These are phyloP conservation scores for Phytopythium chamaehyphon DNA, from an alignment of 352 stramenopile genomes.

Conservation along the genomic window DNA sequence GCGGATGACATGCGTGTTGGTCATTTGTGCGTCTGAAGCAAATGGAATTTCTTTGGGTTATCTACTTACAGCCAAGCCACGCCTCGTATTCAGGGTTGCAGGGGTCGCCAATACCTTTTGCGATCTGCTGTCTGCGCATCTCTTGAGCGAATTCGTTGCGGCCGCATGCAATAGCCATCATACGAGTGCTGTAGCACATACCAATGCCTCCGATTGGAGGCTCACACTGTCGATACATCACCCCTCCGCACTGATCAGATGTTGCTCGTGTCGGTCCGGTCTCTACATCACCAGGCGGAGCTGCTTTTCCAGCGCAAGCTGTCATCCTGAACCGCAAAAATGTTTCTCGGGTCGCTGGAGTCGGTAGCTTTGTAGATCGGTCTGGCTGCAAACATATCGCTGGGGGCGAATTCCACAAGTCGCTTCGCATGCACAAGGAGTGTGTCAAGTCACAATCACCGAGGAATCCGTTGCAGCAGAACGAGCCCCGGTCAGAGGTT, in stretches of 20 bases:
- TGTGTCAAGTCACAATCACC: constrained; percentile 9
- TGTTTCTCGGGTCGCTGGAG: constrained; percentile 12
- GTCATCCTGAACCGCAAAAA: constrained; percentile 15
- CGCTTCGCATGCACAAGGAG: constrained; percentile 2
- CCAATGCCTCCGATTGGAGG: neutral
- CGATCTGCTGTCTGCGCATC: constrained; percentile 32
- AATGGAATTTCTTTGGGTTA: no score
- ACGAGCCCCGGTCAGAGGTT: neutral
- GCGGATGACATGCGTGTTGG: no score
- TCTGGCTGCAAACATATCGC: constrained; percentile 1
- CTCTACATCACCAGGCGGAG: neutral
- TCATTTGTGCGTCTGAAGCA: no score
- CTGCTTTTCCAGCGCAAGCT: constrained; percentile 15
- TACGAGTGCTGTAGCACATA: constrained; percentile 29
- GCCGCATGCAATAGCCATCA: constrained; percentile 27
- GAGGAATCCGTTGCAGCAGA: constrained; percentile 17
- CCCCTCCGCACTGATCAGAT: constrained; percentile 16
- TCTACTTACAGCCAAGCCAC: constrained; percentile 30
- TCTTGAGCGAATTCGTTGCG: constrained; percentile 11
- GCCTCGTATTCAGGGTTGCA: constrained; percentile 25
- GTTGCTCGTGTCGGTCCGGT: neutral
- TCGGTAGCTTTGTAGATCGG: neutral
- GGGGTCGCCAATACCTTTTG: constrained; percentile 9
- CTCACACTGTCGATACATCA: constrained; percentile 19
- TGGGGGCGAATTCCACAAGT: neutral